Evolutionary conservation across 2,329 filamentous ascomycete species (phyloP), one percentile per base, ranked within the genome.

Genomic region (Epichloe amarillans): DNA sequence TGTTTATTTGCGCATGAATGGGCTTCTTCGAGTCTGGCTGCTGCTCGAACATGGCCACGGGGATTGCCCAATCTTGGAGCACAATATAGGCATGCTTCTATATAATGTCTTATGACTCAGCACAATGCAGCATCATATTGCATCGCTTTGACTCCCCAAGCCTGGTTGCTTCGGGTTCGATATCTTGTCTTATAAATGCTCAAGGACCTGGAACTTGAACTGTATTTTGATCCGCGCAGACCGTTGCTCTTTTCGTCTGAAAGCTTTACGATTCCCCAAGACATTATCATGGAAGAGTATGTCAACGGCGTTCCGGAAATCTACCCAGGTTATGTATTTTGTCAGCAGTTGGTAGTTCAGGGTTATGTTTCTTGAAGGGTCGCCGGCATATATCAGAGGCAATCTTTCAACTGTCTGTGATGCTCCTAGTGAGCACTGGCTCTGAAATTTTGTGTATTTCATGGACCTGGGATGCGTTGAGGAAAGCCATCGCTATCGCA

Each of bases 391-490:
- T 42, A 10, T 14, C 21, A 6, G 19, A 8, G 33, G 17, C 6
- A 15, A 12, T 17, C 15, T 33, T 39, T n/a, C 39, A n/a, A 19
- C 39, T 36, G 21, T n/a, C 7, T 36, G 35, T 15, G 19, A 21
- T 26, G 33, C 15, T 39, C 42, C 15, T 42, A 43, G 30, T 12
- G 15, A 30, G n/a, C 3, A 39, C 5, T 21, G 15, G 19, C 11
- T 35, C 36, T 41, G 17, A 12, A 42, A 42, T n/a, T 30, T 5
- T 30, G 15, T 12, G 33, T 46, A 8, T 36, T 21, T 1, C 15
- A 45, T 45, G 10, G 26, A 71, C 72, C 1, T 61, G 77, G 0
- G 72, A 76, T 53, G 63, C 66, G 0, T 56, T 65, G 0, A 59
- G 62, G 1, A 59, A 58, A 19, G 61, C 61, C 5, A 53, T 68